Evolutionary conservation across 148 eudicot genomes (phyloP), one percentile per base, ranked within the genome.

Genomic region (Camellia sinensis): DNA sequence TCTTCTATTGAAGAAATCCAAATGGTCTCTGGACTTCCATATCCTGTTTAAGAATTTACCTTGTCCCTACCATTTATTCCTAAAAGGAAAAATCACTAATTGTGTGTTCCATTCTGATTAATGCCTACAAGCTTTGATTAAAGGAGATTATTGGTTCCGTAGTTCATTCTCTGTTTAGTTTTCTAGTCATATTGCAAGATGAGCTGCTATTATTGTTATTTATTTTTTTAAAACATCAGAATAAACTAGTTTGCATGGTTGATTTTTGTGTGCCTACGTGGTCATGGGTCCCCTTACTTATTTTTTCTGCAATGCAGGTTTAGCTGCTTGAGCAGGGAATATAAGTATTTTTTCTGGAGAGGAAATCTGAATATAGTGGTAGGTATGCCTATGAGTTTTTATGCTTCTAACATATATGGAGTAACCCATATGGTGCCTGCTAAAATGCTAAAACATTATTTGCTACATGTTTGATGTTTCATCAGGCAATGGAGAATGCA

Each of bases 291-390:
- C 77, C 11, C 40, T 66, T 13, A 7, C 75, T 59, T 67, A 22
- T 6, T 48, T 80, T 14, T 53, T 40, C 7, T 41, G 17, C 13
- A 13, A 43, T 62, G 83, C 92, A 95, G 99, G 87, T 95, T 95
- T 87, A 87, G 92, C 77, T 95, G 99, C 86, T 81, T 89, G 86
- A 85, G 93, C 87, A 92, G 99, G 86, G 91, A 88, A 74, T 95
- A 95, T 84, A 92, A 89, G 79, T 95, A 95, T 84, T 93, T 93
- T 76, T 93, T 95, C 78, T 93, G 99, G 99, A 85, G 88, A 59
- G 93, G 86, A 78, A 86, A 92, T 82, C 89, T 95, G 76, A 80
- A 95, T 71, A 59, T 89, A 80, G 70, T 60, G 81, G 99, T 93
- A 88, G 67, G 84, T 12, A 53, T 79, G 64, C 77, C 57, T 70